A percentile compares a stretch with the other conserved stretches of the same genome.
These are phyloP conservation scores for Sinapis alba DNA, from an alignment of 441 rosid species.

Conservation along the genomic window DNA sequence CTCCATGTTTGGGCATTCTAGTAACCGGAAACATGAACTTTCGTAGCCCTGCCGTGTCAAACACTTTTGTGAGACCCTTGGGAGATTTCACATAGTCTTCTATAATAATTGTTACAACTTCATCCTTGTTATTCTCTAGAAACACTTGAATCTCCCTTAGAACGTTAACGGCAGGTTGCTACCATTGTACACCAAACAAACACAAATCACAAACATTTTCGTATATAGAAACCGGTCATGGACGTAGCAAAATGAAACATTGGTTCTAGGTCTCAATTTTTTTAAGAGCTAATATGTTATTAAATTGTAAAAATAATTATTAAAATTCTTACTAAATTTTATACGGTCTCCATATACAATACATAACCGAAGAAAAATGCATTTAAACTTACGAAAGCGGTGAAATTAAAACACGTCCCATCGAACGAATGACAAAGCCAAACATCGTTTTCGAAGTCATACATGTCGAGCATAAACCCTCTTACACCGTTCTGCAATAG, in stretches of 20 bases:
- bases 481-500: constrained; percentile 66
- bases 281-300: neutral
- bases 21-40: constrained; percentile 67
- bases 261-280: neutral
- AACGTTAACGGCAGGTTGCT: constrained; percentile 62
- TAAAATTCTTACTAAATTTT: neutral
- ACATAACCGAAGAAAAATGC: neutral
- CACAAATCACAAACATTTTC: constrained; percentile 12
- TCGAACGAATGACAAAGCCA: constrained; percentile 80
- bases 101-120: constrained; percentile 61
- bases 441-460: constrained; percentile 57
- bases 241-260: neutral
- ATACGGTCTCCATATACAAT: neutral
- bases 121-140: constrained; percentile 51
- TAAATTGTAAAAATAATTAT: too few species aligned
- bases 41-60: constrained; percentile 56
- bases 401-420: constrained; percentile 53
- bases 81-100: constrained; percentile 73
- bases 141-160: constrained; percentile 54
- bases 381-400: constrained; percentile 60
- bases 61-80: constrained; percentile 56
- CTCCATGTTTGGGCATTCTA: constrained; percentile 64
- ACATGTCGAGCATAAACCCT: constrained; percentile 75
- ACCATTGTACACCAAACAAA: constrained; percentile 10
- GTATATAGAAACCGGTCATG: neutral